Base-by-base conservation (phyloP, 495 filamentous ascomycete genomes). In the Penicillium paxilli region DNA sequence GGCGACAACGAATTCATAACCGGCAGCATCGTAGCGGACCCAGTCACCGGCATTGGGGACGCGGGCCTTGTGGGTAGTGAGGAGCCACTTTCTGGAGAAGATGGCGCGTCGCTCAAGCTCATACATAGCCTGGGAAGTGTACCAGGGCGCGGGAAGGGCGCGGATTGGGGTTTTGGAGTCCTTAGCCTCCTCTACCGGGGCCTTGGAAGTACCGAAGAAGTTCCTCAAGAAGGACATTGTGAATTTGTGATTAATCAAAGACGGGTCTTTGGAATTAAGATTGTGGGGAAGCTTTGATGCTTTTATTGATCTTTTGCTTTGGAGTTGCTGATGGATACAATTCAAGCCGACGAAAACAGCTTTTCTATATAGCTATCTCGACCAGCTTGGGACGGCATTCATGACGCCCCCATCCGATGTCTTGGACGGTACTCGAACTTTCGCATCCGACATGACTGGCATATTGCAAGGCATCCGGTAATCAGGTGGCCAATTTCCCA, bases 61-160 rank as follows among this genome's bases (percentile, higher is more conserved):
- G 23, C 78, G 68, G 54, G 62, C 54, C 52, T 65, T 74, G 57
- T 81, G 78, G n/a, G 76, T 79, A 14, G 70, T 72, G 17, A 80
- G 68, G 40, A 79, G 66, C 78, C 78, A 82, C 58, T 73, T 64
- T 22, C 60, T 66, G 44, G 67, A 72, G 66, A 80, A 80, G 57
- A 80, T 78, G 5, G 75, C 62, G 21, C 77, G 70, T 28, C 73
- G 59, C 46, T 80, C 77, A 1, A 80, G 66, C 59, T 79, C 65
- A 47, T 72, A 80, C 69, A 80, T 78, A 21, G 65, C 65, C 47
- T 70, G 50, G 1, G 71, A 75, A 1, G 63, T 70, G 57, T 78
- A 80, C 75, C 75, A 80, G 6, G 69, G 71, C 12, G 73, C 68
- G 20, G 76, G 76, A 9, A 80, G 62, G 26, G 73, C 72, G 32